Conservation (phyloP, 495 filamentous ascomycete genomes). For the Pyronema domesticum region DNA sequence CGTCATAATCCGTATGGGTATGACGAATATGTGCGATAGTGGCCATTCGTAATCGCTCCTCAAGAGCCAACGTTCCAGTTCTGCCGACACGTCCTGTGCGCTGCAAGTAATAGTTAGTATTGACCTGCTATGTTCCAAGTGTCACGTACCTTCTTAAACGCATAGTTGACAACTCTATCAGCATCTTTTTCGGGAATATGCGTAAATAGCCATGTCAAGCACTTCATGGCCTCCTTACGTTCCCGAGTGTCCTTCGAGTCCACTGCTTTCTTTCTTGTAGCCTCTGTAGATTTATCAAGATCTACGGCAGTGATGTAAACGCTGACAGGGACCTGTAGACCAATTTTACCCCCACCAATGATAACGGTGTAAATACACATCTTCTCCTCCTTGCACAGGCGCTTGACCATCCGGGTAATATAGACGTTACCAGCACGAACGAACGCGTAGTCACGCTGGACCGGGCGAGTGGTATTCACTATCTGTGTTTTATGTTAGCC, state of each 20-base stretch:
- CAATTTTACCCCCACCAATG: conserved; percentile 25
- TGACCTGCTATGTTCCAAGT: not conserved
- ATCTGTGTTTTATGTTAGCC: no score
- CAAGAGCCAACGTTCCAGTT: conserved; percentile 24
- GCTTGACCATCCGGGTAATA: conserved; percentile 34
- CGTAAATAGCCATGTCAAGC: conserved; percentile 28
- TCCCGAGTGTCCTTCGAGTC: conserved; percentile 27
- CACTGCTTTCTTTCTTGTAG: conserved; percentile 27
- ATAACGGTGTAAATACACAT: conserved; percentile 30
- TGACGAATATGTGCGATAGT: conserved; percentile 38
- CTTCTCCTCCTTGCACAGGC: conserved; percentile 29
- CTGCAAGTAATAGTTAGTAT: conserved; percentile 4
- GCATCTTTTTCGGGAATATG: conserved; percentile 28
- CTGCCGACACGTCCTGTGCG: conserved; percentile 35
- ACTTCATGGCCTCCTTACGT: conserved; percentile 21
- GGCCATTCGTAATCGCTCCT: conserved; percentile 29
- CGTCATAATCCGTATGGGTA: conserved; percentile 32
- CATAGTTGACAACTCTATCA: conserved; percentile 29
- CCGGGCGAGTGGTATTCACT: not conserved
- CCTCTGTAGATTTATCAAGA: conserved; percentile 26
- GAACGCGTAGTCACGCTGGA: conserved; percentile 29
- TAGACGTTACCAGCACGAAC: conserved; percentile 36
- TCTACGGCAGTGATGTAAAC: conserved; percentile 26
- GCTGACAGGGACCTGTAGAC: conserved; percentile 32
- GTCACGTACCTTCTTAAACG: conserved; percentile 28